These are phyloP conservation scores for Globisporangium alternatum DNA, from an alignment of 352 stramenopile genomes.

Conservation along the genomic window DNA sequence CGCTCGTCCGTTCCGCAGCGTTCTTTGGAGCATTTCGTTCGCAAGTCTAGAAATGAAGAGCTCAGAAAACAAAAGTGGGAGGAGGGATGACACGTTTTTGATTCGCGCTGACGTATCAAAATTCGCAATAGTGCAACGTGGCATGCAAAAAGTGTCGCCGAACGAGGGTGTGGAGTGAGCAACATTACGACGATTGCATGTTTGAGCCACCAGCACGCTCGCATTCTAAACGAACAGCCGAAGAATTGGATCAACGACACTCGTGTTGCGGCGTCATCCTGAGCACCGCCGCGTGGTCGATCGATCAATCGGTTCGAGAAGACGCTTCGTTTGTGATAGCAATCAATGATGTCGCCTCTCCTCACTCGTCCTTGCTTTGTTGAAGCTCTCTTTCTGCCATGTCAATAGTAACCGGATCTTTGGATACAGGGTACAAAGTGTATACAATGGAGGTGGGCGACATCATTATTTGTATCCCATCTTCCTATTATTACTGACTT, in stretches of 20 bases:
- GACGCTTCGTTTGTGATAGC: too few relatives aligned
- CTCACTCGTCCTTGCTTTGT: not conserved
- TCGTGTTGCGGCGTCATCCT: too few relatives aligned
- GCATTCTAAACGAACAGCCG: too few relatives aligned
- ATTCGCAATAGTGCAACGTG: not conserved
- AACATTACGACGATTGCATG: not conserved
- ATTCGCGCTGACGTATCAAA: not conserved
- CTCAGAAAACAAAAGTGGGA: not conserved
- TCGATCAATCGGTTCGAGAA: too few relatives aligned
- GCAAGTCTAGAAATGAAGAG: not conserved
- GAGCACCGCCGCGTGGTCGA: too few relatives aligned
- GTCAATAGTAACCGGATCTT: too few relatives aligned
- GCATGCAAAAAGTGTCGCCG: not conserved
- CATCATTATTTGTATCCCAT: too few relatives aligned
- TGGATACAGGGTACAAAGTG: too few relatives aligned
- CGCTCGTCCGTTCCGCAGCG: slow-evolving; percentile 13
- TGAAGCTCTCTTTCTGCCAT: not conserved
- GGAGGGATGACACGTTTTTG: slow-evolving; percentile 4
- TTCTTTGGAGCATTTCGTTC: slow-evolving; percentile 7
- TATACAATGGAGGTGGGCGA: too few relatives aligned
- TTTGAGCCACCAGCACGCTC: too few relatives aligned
- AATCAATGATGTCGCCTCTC: not conserved
- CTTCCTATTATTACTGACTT: too few relatives aligned
- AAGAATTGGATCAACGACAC: too few relatives aligned
- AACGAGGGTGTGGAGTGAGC: not conserved